These are phyloP conservation scores for Sapria himalayana DNA, from an alignment of 345 rosid species.

Conservation along the genomic window DNA sequence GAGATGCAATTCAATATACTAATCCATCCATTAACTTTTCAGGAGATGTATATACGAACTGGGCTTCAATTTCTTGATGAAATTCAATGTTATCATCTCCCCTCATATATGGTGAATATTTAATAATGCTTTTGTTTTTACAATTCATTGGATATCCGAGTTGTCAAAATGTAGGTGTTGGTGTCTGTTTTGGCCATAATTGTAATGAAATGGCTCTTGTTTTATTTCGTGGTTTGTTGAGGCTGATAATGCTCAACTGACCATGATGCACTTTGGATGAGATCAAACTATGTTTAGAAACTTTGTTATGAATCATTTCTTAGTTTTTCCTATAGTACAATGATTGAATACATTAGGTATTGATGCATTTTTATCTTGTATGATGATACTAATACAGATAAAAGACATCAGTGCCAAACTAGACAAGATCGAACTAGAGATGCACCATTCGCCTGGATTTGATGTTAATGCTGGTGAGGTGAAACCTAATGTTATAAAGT, in stretches of 20 bases:
- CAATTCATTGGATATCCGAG: not conserved
- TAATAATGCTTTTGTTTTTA: constrained; percentile 1
- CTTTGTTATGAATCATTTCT: no score
- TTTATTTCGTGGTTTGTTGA: no score
- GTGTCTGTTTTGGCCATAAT: constrained; percentile 2
- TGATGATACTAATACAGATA: constrained; percentile 43
- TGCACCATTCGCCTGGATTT: constrained; percentile 41
- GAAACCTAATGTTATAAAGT: constrained; percentile 32
- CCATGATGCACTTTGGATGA: no score
- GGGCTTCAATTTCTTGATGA: constrained; percentile 94
- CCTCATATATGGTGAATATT: constrained; percentile 54
- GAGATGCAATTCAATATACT: not conserved
- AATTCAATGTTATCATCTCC: constrained; percentile 85
- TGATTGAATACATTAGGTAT: no score
- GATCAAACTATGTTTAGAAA: no score
- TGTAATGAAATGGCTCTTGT: no score
- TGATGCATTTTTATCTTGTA: no score
- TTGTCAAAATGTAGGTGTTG: not conserved
- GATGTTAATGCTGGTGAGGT: constrained; percentile 29
- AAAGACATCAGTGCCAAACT: constrained; percentile 92
- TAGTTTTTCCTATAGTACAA: no score
- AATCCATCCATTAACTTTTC: constrained; percentile 13
- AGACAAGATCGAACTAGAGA: constrained; percentile 74
- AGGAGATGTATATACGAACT: constrained; percentile 88
- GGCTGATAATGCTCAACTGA: no score